Conservation (phyloP, 2,329 filamentous ascomycete genomes). For the Neonectria ditissima region DNA sequence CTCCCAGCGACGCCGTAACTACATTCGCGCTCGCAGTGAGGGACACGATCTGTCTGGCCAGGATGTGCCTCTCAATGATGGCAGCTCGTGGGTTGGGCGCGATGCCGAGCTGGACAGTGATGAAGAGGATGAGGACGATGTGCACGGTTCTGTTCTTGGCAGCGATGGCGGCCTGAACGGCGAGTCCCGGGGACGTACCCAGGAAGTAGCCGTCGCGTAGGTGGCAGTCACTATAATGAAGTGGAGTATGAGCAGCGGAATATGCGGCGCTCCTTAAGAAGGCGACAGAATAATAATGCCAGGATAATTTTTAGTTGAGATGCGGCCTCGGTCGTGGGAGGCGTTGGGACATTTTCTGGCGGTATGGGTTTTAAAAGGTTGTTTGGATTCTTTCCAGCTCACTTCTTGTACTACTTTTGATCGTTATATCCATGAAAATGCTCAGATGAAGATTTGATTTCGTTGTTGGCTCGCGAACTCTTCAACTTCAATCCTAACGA, state of each 20-base stretch:
- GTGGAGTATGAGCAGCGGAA: constrained; percentile 12
- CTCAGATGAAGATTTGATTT: constrained; percentile 30
- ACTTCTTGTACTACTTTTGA: constrained; percentile 44
- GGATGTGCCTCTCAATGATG: constrained; percentile 81
- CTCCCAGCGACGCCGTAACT: constrained; percentile 84
- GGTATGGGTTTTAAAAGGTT: constrained; percentile 40
- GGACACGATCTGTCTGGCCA: constrained; percentile 86
- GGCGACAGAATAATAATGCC: constrained; percentile 6
- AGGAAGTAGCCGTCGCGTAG: constrained; percentile 63
- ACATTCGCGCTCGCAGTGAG: constrained; percentile 75
- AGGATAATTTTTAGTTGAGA: constrained; percentile 32
- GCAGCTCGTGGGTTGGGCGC: constrained; percentile 87
- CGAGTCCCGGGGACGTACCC: constrained; percentile 67
- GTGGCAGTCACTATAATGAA: background rate
- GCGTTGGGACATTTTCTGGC: constrained; percentile 44
- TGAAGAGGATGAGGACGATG: constrained; percentile 71
- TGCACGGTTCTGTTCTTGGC: constrained; percentile 61
- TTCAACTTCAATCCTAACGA: constrained; percentile 90
- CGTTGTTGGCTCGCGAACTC: constrained; percentile 72
- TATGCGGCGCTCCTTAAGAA: constrained; percentile 1
- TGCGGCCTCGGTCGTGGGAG: constrained; percentile 40
- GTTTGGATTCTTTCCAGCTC: constrained; percentile 41
- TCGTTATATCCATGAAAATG: constrained; percentile 39
- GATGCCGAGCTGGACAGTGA: constrained; percentile 73
- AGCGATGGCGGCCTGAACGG: constrained; percentile 66